Conservation (phyloP, 1,139 yeast species). For the Sugiyamaella sp. region DNA sequence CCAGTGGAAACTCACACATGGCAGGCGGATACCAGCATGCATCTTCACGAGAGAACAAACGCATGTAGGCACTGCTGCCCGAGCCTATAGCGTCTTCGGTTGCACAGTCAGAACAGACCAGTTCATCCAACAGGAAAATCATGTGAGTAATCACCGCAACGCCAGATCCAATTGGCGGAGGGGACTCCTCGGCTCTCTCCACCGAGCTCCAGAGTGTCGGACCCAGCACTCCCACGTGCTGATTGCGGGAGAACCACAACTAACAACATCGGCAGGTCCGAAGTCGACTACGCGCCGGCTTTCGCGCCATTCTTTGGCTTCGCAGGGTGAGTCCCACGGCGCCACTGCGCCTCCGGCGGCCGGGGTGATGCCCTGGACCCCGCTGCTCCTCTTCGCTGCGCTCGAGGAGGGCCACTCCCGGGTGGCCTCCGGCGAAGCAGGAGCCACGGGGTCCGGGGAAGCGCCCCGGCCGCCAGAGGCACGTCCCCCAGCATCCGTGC, state of each 20-base stretch:
- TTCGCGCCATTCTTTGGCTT: conserved; percentile 96
- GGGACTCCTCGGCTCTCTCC: too few relatives aligned
- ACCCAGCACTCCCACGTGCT: too few relatives aligned
- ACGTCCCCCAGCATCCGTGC: too few relatives aligned
- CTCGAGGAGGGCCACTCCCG: too few relatives aligned
- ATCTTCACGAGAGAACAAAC: conserved; percentile 1
- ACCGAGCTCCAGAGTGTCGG: too few relatives aligned
- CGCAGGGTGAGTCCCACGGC: conserved; percentile 58
- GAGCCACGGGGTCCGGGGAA: neutral
- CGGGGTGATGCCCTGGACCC: too few relatives aligned
- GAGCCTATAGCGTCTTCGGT: neutral
- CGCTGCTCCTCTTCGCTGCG: too few relatives aligned
- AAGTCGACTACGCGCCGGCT: conserved; percentile 71
- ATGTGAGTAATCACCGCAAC: too few relatives aligned
- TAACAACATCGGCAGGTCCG: conserved; percentile 32
- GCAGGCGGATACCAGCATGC: neutral
- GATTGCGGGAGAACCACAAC: conserved; percentile 5
- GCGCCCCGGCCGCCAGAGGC: too few relatives aligned
- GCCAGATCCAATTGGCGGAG: too few relatives aligned
- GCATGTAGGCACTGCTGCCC: neutral
- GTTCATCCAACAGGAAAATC: neutral
- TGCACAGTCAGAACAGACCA: neutral
- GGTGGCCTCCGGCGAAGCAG: neutral
- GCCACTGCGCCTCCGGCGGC: neutral
- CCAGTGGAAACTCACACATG: neutral